Percentiles rank a stretch among this genome's conserved stretches.
phyloP scores from a whole-genome alignment of 805 yeast species.

The Candida suzukii region DNA sequence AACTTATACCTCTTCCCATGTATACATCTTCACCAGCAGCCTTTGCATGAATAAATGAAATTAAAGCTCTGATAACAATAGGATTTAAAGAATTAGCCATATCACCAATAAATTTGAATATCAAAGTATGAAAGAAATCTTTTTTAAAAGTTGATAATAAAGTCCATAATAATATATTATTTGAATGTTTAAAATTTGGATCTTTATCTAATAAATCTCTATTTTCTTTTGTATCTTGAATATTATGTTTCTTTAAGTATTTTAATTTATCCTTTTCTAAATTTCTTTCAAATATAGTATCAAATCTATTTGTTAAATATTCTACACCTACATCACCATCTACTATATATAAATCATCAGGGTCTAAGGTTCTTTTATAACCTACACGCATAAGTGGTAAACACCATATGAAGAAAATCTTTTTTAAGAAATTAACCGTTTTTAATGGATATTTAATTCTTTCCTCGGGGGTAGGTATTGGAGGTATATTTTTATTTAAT shows the following conservation, averaged over 20 bases:
- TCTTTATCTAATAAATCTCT: conserved; percentile 5
- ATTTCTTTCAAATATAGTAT: conserved; percentile 23
- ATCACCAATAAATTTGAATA: conserved; percentile 40
- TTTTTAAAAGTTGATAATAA: conserved; percentile 42
- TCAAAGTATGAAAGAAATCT: conserved; percentile 33
- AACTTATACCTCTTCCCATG: conserved; percentile 64
- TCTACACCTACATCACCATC: conserved; percentile 37
- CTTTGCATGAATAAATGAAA: conserved; percentile 52
- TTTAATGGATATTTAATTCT: conserved; percentile 38
- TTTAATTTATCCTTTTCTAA: conserved; percentile 23
- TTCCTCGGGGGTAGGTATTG: conserved; percentile 45
- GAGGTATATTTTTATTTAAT: conserved; percentile 36
- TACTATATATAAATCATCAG: conserved; percentile 52
- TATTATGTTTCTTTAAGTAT: conserved; percentile 25
- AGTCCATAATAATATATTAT: conserved; percentile 36
- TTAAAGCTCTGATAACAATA: conserved; percentile 55
- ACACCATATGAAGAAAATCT: conserved; percentile 59
- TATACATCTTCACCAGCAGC: conserved; percentile 33
- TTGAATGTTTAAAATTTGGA: conserved; percentile 35
- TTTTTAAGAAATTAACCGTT: conserved; percentile 32
- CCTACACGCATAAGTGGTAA: conserved; percentile 58
- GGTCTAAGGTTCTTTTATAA: conserved; percentile 62
- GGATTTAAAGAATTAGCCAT: conserved; percentile 53
- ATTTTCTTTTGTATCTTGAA: conserved; percentile 29
- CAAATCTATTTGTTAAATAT: conserved; percentile 28